Evolutionary conservation across 108 stramenopile species (phyloP), one percentile per base, ranked within the genome.

Genomic region (Cyclotella sp.): DNA sequence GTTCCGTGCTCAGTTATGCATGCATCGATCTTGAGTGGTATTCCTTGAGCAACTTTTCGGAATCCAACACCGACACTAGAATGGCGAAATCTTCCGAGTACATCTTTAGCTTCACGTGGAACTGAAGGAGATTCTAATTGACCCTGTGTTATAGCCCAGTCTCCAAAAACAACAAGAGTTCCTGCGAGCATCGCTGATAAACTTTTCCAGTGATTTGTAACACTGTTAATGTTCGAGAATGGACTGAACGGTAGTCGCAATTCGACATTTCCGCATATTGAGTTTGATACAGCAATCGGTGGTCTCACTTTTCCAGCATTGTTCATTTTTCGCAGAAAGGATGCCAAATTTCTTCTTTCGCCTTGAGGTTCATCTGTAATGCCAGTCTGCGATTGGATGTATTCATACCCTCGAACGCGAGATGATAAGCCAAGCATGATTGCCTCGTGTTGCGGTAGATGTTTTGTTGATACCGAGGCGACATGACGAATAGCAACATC

Each of bases 401-500:
- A 75, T 54, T 41, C 70, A 57, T 86, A 85, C 13, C 94, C 94
- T 65, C 94, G 84, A 47, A 95, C 86, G 16, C 80, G 85, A 51
- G 87, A 81, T 0, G 90, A 70, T 28, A 90, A 73, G 7, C 87
- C 91, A 39, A 88, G 66, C 27, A 88, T 86, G 47, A 88, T 84
- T 18, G 89, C 90, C 68, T 91, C 94, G 68, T 95, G 91, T 30
- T 81, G 86, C 28, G 94, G 91, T 9, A 95, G 72, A 76, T 91
- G 67, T 11, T 47, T 74, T 45, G 91, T 89, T 19, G 91, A 88
- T 41, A 79, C 70, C 18, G 87, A 82, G 24, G 81, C 68, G 19
- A 82, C 79, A 62, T 95, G 91, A n/a, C 80, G 85, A 30, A 95
- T 55, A 24, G 87, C 90, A 39, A 95, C 75, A 18, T 78, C 52